phyloP scores from a whole-genome alignment of 2,329 filamentous ascomycete genomes.

The Periconia macrospinosa region DNA sequence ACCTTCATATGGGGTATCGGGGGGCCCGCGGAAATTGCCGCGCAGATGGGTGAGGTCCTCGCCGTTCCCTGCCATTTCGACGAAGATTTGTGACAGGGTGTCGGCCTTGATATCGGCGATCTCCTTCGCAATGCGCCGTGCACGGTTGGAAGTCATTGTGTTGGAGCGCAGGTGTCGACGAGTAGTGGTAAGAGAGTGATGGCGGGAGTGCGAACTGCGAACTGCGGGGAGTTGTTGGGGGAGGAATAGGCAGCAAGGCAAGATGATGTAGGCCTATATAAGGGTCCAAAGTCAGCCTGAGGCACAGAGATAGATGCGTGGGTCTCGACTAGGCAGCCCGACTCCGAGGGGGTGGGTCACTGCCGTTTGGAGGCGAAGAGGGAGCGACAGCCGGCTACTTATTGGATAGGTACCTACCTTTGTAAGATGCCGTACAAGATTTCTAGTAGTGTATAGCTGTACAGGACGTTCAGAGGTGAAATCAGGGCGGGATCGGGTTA shows the following conservation, averaged over 20 bases:
- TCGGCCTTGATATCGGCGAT: conserved; percentile 75
- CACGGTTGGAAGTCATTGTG: conserved; percentile 59
- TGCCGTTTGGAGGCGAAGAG: neutral
- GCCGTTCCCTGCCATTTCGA: conserved; percentile 62
- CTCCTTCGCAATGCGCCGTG: conserved; percentile 72
- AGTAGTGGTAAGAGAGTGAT: conserved; percentile 1
- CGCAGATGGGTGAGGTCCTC: conserved; percentile 79
- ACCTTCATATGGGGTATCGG: conserved; percentile 90
- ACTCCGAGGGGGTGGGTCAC: too few species aligned
- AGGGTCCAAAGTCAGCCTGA: conserved; percentile 25
- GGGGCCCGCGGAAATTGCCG: conserved; percentile 82
- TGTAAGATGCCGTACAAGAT: too few species aligned
- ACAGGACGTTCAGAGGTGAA: neutral
- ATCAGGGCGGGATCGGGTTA: too few species aligned
- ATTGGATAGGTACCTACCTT: too few species aligned
- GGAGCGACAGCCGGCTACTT: too few species aligned
- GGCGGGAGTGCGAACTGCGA: neutral
- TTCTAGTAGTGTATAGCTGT: neutral
- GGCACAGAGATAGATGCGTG: conserved; percentile 10
- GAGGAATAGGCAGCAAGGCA: conserved; percentile 19
- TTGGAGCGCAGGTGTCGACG: neutral
- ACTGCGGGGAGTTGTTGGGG: conserved; percentile 5
- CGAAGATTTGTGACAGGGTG: conserved; percentile 73
- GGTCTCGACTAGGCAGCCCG: neutral
- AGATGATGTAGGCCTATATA: neutral